phyloP scores from a whole-genome alignment of 2,329 filamentous ascomycete species.

The Fusarium floridanum region DNA sequence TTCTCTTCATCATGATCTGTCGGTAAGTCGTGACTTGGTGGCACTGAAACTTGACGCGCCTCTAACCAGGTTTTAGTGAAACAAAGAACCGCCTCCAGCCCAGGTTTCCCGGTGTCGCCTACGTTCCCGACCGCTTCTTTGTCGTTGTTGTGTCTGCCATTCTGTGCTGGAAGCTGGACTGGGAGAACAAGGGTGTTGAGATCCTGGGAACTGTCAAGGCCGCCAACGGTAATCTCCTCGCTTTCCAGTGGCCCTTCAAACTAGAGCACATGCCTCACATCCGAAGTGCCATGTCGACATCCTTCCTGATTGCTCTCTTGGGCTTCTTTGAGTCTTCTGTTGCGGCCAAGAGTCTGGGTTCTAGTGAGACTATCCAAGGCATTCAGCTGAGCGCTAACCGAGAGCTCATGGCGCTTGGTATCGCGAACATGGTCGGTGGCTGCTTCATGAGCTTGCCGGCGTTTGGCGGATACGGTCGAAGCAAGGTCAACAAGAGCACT shows the following conservation, averaged over 20 bases:
- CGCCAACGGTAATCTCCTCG: constrained; percentile 77
- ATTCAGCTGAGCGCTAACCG: constrained; percentile 91
- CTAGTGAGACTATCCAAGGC: constrained; percentile 76
- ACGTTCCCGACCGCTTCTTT: constrained; percentile 90
- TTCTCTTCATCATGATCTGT: constrained; percentile 90
- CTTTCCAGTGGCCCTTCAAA: constrained; percentile 89
- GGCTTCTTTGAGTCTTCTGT: constrained; percentile 99
- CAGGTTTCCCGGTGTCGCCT: constrained; percentile 83
- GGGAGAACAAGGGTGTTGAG: constrained; percentile 84
- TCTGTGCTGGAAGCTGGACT: constrained; percentile 80
- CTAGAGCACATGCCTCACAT: constrained; percentile 83
- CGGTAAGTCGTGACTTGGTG: constrained; percentile 64
- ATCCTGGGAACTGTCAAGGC: constrained; percentile 87
- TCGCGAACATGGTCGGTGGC: constrained; percentile 90
- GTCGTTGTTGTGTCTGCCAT: constrained; percentile 89
- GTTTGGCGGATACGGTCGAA: constrained; percentile 95
- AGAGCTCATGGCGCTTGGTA: constrained; percentile 90
- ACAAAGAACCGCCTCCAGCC: constrained; percentile 85
- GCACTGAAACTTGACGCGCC: background rate
- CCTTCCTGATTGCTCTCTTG: constrained; percentile 91
- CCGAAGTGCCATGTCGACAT: constrained; percentile 87
- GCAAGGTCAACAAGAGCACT: constrained; percentile 93
- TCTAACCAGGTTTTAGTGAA: constrained; percentile 65
- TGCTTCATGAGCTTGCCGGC: constrained; percentile 93
- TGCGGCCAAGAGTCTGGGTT: constrained; percentile 89